Base-by-base conservation (phyloP, 1,284 basidiomycete genomes). In the Xerocomus amazonicus region DNA sequence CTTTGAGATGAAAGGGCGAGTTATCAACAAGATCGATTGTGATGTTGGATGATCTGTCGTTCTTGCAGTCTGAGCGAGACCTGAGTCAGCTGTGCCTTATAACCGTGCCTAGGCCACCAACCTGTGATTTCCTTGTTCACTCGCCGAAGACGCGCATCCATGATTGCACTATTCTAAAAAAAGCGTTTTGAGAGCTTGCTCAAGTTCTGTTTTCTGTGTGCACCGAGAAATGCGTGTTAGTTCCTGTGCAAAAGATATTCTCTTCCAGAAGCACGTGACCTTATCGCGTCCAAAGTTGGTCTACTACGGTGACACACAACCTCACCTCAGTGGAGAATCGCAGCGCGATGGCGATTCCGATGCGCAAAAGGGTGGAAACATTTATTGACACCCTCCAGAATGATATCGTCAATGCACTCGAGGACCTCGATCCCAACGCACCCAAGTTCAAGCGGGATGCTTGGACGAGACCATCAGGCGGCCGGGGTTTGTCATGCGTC, bases 61-160 rank as follows among this genome's bases (percentile, higher is more conserved):
- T 93, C 75, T 93, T 91, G 79, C 92, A 96, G 69, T 96, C 93
- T 90, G 40, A 46, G 37, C 42, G 39, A 17, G 35, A 31, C 4
- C 37, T 40, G 28, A 35, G 53, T 48, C 33, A 42, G 49, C 29
- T 43, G 42, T 45, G 19, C 13, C 36, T 17, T 10, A 29, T 14
- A 12, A 36, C 10, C 9, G n/a, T 26, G 36, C 13, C 19, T n/a
- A 35, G 10, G 23, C 23, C 35, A 66, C 79, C 55, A 45, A 90
- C 92, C 92, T 60, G 81, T 70, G 56, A 95, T 94, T 73, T 95
- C 94, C 74, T 95, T 96, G 72, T 92, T 92, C 32, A 97, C 87
- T 61, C 93, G 78, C 58, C 93, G 81, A 48, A 94, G 79, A 56
- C 94, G 78, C 48, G 94, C 92, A 68, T 96, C 92, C 83, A 87